Base-by-base conservation (phyloP, 345 rosid species). In the Clarkia xantiana region DNA sequence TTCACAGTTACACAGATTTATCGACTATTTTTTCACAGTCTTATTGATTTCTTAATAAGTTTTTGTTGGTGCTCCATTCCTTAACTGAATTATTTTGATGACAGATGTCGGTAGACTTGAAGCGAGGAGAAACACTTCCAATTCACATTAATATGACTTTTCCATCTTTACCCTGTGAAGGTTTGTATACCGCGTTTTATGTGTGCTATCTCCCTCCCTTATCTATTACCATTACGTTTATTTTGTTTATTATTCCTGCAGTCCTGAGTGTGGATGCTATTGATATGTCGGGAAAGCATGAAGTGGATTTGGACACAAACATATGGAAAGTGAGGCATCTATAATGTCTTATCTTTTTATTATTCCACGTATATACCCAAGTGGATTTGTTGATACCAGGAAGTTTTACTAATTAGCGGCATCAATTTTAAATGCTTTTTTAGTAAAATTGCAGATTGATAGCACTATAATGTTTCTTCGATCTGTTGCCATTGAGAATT, bases 211-310 rank as follows among this genome's bases (percentile, higher is more conserved):
- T 45, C 3, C 11, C 18, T 40, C 19, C 39, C 54, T 18, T 41
- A 58, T 46, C 46, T 39, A 49, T 14, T 1, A 13, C 18, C 41
- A 11, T 55, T 50, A 47, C 57, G 40, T 44, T 10, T 44, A 38
- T 13, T 18, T 41, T 3, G 58, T 18, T 57, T 18, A 2, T 4
- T 16, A 17, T 49, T 44, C 40, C 4, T 44, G 55, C 75, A 93
- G 99, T 87, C 17, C 55, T 87, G 71, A 93, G 99, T 53, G 71
- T 93, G 50, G 99, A 93, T 69, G 99, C 99, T 55, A 87, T 87
- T 68, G 97, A 93, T 66, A 84, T 93, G 99, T 93, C 99, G 3
- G 99, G 99, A 56, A 93, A 87, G 74, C 99, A 93, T 67, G 97
- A 93, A 84, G 99, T 93, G 51, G 99, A 93, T 77, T 94, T 93